These are phyloP conservation scores for Candida maltosa DNA, from an alignment of 805 yeast genomes.

Conservation along the genomic window DNA sequence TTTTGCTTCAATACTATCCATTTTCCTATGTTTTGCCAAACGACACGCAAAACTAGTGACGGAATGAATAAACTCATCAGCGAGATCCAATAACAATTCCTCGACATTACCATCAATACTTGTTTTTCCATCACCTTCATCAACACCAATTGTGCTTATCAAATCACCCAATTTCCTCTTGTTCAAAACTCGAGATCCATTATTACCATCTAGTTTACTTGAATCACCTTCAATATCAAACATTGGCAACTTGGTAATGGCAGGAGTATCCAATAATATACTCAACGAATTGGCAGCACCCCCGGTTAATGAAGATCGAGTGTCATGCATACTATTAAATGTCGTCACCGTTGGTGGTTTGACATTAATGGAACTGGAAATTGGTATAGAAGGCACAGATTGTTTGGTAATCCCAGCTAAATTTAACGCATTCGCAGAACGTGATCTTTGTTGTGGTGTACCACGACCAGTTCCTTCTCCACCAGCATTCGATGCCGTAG, in stretches of 20 bases:
- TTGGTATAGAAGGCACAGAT: constrained; percentile 63
- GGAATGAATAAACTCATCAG: constrained; percentile 90
- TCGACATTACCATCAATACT: constrained; percentile 94
- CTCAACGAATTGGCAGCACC: constrained; percentile 76
- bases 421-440: constrained; percentile 20
- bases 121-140: constrained; percentile 89
- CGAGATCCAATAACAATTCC: constrained; percentile 83
- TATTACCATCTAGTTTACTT: constrained; percentile 37
- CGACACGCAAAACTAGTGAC: constrained; percentile 94
- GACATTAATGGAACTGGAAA: constrained; percentile 66
- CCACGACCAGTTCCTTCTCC: constrained; percentile 9
- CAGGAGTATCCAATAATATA: constrained; percentile 68
- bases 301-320: constrained; percentile 77
- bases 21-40: constrained; percentile 89
- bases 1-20: constrained; percentile 79
- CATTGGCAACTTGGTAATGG: constrained; percentile 68
- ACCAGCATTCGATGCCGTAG: constrained; percentile 7
- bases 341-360: constrained; percentile 64
- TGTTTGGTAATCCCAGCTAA: constrained; percentile 46
- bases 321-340: constrained; percentile 50
- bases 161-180: constrained; percentile 88
- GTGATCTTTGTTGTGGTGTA: constrained; percentile 3
- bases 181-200: constrained; percentile 70
- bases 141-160: constrained; percentile 76
- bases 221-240: constrained; percentile 54